Evolutionary conservation across 768 basidiomycete species (phyloP), one percentile per base, ranked within the genome.

Genomic region (Podaxis sp.): DNA sequence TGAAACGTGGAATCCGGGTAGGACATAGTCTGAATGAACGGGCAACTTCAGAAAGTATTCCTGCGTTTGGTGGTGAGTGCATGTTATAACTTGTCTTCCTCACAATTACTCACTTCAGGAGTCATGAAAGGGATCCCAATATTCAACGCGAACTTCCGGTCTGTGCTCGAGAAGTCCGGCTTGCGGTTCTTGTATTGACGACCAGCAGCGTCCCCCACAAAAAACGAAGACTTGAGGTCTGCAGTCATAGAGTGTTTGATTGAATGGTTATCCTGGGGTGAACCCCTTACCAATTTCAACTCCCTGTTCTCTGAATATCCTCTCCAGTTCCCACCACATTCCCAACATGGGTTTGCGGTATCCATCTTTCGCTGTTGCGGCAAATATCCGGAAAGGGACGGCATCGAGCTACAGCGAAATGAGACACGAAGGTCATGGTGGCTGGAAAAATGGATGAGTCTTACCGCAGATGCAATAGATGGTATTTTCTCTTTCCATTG

Each of bases 151-250:
- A 88, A 93, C 74, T 96, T 93, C 49, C 89, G 82, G 73, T 97
- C 95, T 0, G 89, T 90, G 64, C 87, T 86, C 6, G 89, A 83
- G 71, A 91, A 92, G 75, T 97, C 95, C 28, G 75, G 73, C 50
- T 80, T 75, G 40, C 67, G 68, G 38, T 71, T 73, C 17, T 75
- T 56, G 63, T 79, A 80, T 53, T 76, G 71, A 50, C 95, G 85
- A 11, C 95, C 95, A 11, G 94, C 95, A 1, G 93, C 94, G 68
- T 97, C 95, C 2, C 95, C 95, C 0, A 96, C 88, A 67, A 90
- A 96, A 68, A 91, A 91, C 0, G 91, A 89, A 0, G 77, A 48
- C 0, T 69, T 62, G 66, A 85, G 82, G 71, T 96, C 94, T 95
- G 69, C 20, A 62, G 36, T 15, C 50, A 0, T 60, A 57, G 48